Evolutionary conservation across 768 basidiomycete species (phyloP), one percentile per base, ranked within the genome.

Genomic region (Daedaleopsis sinensis): DNA sequence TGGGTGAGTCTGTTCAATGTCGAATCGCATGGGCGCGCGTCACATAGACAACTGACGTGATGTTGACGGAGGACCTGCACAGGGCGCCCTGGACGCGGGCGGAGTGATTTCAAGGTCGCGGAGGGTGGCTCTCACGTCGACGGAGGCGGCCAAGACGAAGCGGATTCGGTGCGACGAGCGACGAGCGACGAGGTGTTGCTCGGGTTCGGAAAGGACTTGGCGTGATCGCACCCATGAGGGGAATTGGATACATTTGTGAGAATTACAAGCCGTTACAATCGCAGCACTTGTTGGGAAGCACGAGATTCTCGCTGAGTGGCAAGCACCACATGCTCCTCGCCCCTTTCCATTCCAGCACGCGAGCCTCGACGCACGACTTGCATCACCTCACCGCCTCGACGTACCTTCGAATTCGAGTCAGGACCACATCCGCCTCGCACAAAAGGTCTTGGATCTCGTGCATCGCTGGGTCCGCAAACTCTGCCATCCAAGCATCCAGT

Each of bases 1-100:
- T 96, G 94, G 94, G 91, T 89, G 62, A 32, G 27, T 32, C 4
- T n/a, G n/a, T 27, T 11, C n/a, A 3, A 9, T 16, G 77, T 37
- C n/a, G 13, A 21, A 1, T 11, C 35, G 42, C 27, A 23, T 21
- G 0, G 2, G 6, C 21, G 12, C 72, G 9, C 66, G 21, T 44
- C 7, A 47, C 52, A 5, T 7, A n/a, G n/a, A n/a, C n/a, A n/a
- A n/a, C n/a, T n/a, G n/a, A n/a, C 27, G 27, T 32, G 27, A 32
- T 32, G 27, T 7, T 32, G 27, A 80, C 64, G 65, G 82, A 10
- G 80, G 80, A 57, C 71, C 72, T 16, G 2, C 10, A 2, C 43
- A 71, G 70, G 63, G 62, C 48, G 52, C 62, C 23, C 52, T 58
- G 15, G 66, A 59, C 63, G 57, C 69, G 77, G 49, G 73, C 78